Conservation (phyloP, 2,329 filamentous ascomycete species). For the Ophiosphaerella korrae region DNA sequence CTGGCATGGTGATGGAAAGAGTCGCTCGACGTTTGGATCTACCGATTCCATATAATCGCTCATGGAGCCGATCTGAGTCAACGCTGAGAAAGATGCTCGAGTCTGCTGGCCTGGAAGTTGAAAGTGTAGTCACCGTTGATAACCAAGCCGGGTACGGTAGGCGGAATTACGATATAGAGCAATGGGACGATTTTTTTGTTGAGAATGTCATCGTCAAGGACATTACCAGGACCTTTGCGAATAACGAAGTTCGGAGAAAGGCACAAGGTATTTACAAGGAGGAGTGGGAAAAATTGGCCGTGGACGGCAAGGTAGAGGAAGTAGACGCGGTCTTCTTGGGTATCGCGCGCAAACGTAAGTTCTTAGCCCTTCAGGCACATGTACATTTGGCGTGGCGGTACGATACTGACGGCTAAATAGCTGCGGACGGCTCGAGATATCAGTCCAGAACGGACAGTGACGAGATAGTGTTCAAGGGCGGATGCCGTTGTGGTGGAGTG, state of each 20-base stretch:
- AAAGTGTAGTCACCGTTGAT: conserved; percentile 37
- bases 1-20: conserved; percentile 47
- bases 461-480: conserved; percentile 44
- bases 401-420: conserved; percentile 15
- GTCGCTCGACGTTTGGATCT: conserved; percentile 41
- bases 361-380: not conserved
- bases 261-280: conserved; percentile 42
- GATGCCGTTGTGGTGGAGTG: conserved; percentile 53
- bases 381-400: not conserved
- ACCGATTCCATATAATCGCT: conserved; percentile 44
- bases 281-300: conserved; percentile 47
- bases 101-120: conserved; percentile 43
- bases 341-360: conserved; percentile 41
- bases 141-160: conserved; percentile 41
- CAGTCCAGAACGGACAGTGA: conserved; percentile 9
- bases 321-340: conserved; percentile 48
- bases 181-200: conserved; percentile 45
- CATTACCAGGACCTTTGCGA: conserved; percentile 31
- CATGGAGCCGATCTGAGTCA: conserved; percentile 42
- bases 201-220: conserved; percentile 36
- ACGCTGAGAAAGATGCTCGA: conserved; percentile 39
- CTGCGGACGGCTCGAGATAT: conserved; percentile 32
- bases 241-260: conserved; percentile 37
- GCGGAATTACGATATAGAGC: conserved; percentile 33
- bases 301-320: conserved; percentile 45